phyloP scores from a whole-genome alignment of 2,329 filamentous ascomycete genomes.

The Penicillium sp. region DNA sequence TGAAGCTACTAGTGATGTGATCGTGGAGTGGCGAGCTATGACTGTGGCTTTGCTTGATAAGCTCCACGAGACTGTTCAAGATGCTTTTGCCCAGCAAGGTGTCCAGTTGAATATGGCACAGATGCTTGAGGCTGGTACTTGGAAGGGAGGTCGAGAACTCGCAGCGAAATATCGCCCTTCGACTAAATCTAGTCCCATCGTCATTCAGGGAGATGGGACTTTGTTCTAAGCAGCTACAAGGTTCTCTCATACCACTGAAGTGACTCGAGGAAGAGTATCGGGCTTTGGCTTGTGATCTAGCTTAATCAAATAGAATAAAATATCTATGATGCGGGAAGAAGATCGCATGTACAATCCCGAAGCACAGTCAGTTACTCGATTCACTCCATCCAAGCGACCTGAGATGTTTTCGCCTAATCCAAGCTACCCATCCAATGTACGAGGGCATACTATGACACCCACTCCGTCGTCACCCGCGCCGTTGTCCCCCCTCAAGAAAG shows the following conservation, averaged over 20 bases:
- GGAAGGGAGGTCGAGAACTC: slow-evolving; percentile 49
- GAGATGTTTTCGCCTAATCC: too few relatives aligned
- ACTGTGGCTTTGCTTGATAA: slow-evolving; percentile 61
- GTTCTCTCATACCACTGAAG: background rate
- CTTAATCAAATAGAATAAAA: background rate
- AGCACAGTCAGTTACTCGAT: too few relatives aligned
- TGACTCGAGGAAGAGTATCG: background rate
- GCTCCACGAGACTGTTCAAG: slow-evolving; percentile 53
- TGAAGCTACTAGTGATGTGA: slow-evolving; percentile 59
- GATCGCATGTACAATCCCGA: too few relatives aligned
- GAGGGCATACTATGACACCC: too few relatives aligned
- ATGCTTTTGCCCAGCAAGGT: slow-evolving; percentile 34
- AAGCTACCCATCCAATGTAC: too few relatives aligned
- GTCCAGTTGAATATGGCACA: slow-evolving; percentile 50
- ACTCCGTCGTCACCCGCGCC: too few relatives aligned
- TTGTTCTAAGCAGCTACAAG: slow-evolving; percentile 30
- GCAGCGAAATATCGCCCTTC: slow-evolving; percentile 35
- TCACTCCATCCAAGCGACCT: too few relatives aligned
- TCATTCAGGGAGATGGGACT: slow-evolving; percentile 42
- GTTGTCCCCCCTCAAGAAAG: too few relatives aligned
- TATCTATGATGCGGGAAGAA: too few relatives aligned
- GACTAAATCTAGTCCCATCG: slow-evolving; percentile 39
- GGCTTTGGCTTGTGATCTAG: background rate
- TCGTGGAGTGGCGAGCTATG: slow-evolving; percentile 66
- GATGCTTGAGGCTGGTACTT: slow-evolving; percentile 55